These are phyloP conservation scores for Ophiocordyceps polyrhachis-furcata DNA, from an alignment of 2,329 filamentous ascomycete genomes.

Conservation along the genomic window DNA sequence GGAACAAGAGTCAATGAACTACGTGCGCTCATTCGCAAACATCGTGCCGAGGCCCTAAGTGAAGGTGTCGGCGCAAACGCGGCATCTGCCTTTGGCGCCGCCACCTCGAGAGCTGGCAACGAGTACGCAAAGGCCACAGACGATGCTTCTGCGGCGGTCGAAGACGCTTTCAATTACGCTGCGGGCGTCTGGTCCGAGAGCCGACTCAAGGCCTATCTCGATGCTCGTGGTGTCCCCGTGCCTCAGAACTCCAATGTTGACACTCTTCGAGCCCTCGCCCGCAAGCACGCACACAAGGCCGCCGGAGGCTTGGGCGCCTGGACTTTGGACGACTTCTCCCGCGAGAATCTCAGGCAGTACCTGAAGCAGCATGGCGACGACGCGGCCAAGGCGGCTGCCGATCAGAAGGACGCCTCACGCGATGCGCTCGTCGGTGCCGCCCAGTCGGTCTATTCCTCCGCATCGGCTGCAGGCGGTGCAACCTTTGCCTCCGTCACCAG, in stretches of 20 bases:
- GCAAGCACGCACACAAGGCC: conserved; percentile 53
- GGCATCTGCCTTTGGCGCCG: conserved; percentile 46
- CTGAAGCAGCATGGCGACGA: conserved; percentile 32
- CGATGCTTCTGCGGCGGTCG: conserved; percentile 38
- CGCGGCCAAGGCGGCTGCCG: conserved; percentile 37
- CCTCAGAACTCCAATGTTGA: conserved; percentile 54
- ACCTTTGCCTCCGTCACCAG: conserved; percentile 51
- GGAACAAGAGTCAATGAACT: conserved; percentile 83
- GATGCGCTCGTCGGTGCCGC: conserved; percentile 55
- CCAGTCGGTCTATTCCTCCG: conserved; percentile 39
- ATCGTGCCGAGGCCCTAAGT: conserved; percentile 53
- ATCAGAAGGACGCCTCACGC: conserved; percentile 46
- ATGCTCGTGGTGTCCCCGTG: conserved; percentile 57
- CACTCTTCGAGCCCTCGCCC: conserved; percentile 56
- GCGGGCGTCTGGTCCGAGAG: conserved; percentile 52
- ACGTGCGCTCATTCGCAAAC: conserved; percentile 73
- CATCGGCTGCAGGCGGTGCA: conserved; percentile 36
- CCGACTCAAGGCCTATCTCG: conserved; percentile 60
- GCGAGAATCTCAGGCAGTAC: conserved; percentile 47
- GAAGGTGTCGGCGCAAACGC: conserved; percentile 42
- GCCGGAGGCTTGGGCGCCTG: conserved; percentile 49
- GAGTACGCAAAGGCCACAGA: conserved; percentile 61
- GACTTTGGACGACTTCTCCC: conserved; percentile 63
- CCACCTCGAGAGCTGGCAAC: conserved; percentile 58
- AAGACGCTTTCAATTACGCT: conserved; percentile 48